phyloP scores from a whole-genome alignment of 257 asterid species.

The Gardenia jasminoides region DNA sequence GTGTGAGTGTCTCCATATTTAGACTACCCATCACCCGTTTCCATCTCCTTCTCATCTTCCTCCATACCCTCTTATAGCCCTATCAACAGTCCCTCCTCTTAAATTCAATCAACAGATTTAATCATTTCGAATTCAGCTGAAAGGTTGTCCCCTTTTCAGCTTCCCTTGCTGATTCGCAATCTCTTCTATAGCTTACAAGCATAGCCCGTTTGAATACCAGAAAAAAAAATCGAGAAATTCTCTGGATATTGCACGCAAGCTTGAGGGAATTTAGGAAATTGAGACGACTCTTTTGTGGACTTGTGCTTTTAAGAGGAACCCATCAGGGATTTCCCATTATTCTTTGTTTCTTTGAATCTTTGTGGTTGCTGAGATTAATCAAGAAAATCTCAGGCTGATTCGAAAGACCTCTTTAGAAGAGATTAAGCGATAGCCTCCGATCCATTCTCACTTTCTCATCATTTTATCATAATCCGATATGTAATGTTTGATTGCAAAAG shows the following conservation, averaged over 20 bases:
- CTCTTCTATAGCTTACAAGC: background rate
- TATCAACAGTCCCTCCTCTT: background rate
- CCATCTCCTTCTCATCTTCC: constrained; percentile 50
- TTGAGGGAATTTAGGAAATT: background rate
- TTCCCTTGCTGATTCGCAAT: background rate
- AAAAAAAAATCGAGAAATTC: background rate
- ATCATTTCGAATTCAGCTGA: background rate
- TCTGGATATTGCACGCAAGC: background rate
- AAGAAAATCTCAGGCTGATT: background rate
- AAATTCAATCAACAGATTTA: background rate
- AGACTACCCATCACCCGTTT: constrained; percentile 40
- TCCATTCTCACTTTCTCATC: background rate
- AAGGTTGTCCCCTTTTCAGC: background rate
- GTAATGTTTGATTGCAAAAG: background rate
- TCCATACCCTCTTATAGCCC: constrained; percentile 49
- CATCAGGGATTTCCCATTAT: background rate
- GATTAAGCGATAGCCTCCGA: background rate
- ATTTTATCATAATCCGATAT: background rate
- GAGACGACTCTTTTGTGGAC: background rate
- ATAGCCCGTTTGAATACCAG: background rate
- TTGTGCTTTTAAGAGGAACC: constrained; percentile 9
- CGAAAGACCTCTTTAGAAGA: background rate
- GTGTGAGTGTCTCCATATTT: constrained; percentile 18
- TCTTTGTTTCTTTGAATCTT: background rate
- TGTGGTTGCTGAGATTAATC: constrained; percentile 7